These are phyloP conservation scores for Mrakia blollopis DNA, from an alignment of 768 basidiomycete genomes.

Conservation along the genomic window DNA sequence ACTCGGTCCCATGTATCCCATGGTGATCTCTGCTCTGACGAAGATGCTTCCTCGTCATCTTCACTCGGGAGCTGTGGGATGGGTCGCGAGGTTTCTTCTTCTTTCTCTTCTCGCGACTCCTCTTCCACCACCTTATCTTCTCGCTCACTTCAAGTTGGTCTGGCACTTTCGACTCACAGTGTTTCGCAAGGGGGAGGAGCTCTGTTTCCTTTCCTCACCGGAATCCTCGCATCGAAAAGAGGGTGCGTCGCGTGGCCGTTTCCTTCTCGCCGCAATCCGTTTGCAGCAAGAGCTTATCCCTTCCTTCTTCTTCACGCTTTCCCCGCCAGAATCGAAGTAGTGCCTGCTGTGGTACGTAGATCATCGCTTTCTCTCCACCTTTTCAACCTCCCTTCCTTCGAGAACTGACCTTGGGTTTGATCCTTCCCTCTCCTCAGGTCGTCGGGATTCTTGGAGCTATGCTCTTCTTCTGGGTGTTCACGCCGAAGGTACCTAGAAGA, in stretches of 20 bases:
- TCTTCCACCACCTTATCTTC: neutral
- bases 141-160: neutral
- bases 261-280: neutral
- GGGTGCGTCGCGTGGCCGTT: neutral
- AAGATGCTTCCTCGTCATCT: slow-evolving; percentile 67
- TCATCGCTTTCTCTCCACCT: neutral
- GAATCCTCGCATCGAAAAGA: slow-evolving; percentile 23
- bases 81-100: slow-evolving; percentile 21
- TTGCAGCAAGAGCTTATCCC: neutral
- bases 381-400: neutral
- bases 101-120: neutral
- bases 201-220: slow-evolving; percentile 42
- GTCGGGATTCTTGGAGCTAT: neutral
- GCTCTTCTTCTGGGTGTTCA: slow-evolving; percentile 3
- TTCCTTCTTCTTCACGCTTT: neutral
- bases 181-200: slow-evolving; percentile 43
- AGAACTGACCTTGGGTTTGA: too few relatives aligned
- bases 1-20: slow-evolving; percentile 71
- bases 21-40: slow-evolving; percentile 64
- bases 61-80: slow-evolving; percentile 53
- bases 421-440: neutral
- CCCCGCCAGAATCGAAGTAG: neutral
- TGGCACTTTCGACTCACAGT: neutral
- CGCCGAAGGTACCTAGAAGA: neutral
- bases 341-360: neutral